Base-by-base conservation (phyloP, 2,329 filamentous ascomycete species). In the Hymenoscyphus infarciens region DNA sequence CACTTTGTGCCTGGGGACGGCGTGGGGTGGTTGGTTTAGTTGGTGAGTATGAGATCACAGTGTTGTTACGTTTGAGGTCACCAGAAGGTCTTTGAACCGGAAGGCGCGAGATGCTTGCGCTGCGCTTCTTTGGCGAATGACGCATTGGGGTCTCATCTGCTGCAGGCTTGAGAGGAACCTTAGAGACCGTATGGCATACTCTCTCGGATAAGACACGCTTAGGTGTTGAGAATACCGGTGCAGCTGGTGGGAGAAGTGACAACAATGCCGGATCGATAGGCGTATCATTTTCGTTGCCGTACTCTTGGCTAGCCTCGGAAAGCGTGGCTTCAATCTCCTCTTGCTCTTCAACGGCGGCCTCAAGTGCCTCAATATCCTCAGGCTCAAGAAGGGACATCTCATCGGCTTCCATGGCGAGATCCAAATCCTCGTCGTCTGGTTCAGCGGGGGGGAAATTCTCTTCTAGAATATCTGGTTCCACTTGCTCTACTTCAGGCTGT, bases 151-250 rank as follows among this genome's bases (percentile, higher is more conserved):
- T 81, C 1, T 79, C 73, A 5, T 80, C 75, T 15, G 78, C 88
- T 27, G 87, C 86, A 3, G 86, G 80, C 74, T 91, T 91, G 49
- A 93, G 77, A 1, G 90, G 89, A 4, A 93, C 85, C 75, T 92
- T 93, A 29, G 88, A 90, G 0, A 90, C 86, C 0, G 90, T 93
- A 74, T 90, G 85, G 66, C 88, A 84, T n/a, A 81, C 78, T 53
- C 79, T 61, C 61, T 74, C 68, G 8, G 67, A 63, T 4, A 70
- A 61, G 54, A 72, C 57, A 38, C 68, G 68, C 57, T 70, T 72
- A 54, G 69, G 71, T 11, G 72, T 73, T 10, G 63, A 35, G n/a
- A 66, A 70, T 1, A 31, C 15, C 25, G 67, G 61, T 13, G 63
- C 42, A 35, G 39, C n/a, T 27, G 59, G 19, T 16, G 52, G 33